Percentiles rank a stretch among this genome's conserved stretches.
Evolutionary conservation across 2,329 filamentous ascomycete species (phyloP).

Genomic region (Niveomyces coronatus): DNA sequence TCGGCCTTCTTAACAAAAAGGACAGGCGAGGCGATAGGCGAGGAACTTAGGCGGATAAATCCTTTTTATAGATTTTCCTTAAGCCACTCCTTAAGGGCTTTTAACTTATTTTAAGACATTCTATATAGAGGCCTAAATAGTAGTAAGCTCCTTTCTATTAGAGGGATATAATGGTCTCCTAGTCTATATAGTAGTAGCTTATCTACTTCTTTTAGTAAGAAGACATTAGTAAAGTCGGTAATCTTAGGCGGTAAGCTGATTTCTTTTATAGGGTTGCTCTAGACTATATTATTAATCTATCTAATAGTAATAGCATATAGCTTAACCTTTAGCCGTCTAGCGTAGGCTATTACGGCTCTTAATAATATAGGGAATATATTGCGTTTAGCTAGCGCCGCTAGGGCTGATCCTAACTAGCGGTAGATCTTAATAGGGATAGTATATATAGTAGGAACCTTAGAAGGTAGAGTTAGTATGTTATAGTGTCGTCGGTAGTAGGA

Average conservation of each 20-base stretch:
- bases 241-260: background rate
- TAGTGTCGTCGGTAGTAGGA: background rate
- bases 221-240: background rate
- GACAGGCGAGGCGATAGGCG: background rate
- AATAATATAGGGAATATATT: background rate
- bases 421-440: background rate
- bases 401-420: background rate
- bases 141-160: background rate
- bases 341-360: background rate
- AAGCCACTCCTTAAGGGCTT: background rate
- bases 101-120: background rate
- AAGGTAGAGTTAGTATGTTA: background rate
- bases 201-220: background rate
- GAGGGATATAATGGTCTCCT: background rate
- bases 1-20: background rate
- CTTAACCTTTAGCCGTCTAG: background rate
- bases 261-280: background rate
- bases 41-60: background rate
- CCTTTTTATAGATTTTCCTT: background rate
- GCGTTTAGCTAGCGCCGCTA: background rate
- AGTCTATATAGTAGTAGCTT: background rate
- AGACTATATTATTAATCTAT: background rate
- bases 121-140: background rate
- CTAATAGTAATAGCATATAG: background rate
- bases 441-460: background rate